Percentiles rank a stretch among this genome's conserved stretches.
Conservation (phyloP, 2,329 filamentous ascomycete species). For the Trichoderma sp. region DNA sequence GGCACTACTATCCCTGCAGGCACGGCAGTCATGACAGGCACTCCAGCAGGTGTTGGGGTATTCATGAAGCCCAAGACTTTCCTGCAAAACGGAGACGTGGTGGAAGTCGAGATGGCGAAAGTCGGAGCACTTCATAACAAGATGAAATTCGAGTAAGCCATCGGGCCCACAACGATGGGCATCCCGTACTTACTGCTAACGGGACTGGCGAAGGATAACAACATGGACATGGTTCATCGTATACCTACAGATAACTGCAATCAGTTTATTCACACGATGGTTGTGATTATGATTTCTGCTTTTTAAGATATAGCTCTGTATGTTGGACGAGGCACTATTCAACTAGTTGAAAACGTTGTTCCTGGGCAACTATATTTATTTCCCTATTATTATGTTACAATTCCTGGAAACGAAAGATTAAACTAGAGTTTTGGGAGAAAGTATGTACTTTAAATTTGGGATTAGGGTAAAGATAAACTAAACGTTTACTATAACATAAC, state of each 20-base stretch:
- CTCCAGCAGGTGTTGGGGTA: conserved; percentile 39
- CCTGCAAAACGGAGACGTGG: conserved; percentile 35
- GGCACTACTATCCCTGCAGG: conserved; percentile 35
- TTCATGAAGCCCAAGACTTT: conserved; percentile 32
- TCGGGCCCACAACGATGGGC: not conserved
- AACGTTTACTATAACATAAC: too few relatives aligned
- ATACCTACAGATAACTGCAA: not conserved
- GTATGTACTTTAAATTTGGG: too few relatives aligned
- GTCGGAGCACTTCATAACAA: conserved; percentile 27
- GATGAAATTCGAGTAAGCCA: conserved; percentile 25
- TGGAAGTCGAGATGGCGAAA: conserved; percentile 31
- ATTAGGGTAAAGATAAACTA: too few relatives aligned
- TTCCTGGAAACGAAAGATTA: too few relatives aligned
- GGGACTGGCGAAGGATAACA: not conserved
- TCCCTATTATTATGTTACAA: too few relatives aligned
- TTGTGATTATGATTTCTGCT: not conserved
- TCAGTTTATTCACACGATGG: not conserved
- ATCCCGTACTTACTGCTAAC: not conserved
- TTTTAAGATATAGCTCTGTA: not conserved
- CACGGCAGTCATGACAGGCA: conserved; percentile 50
- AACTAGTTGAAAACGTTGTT: not conserved
- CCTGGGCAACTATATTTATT: too few relatives aligned
- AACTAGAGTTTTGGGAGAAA: too few relatives aligned
- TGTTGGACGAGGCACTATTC: not conserved
- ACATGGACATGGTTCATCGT: not conserved